Conservation (phyloP, 306 rosid species). For the Vicia sativa region DNA sequence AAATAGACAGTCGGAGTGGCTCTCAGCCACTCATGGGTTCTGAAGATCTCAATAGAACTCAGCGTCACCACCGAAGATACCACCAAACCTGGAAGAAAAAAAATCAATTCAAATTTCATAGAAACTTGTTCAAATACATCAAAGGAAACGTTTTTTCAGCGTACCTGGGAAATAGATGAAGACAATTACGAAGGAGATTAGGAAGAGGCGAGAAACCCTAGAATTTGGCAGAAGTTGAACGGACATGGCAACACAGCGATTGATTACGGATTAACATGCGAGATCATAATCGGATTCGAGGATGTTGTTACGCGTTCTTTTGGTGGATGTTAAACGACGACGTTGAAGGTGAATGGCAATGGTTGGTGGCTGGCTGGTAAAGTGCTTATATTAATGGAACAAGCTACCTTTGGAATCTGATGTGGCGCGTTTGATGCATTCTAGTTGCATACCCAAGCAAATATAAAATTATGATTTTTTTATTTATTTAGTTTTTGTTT, state of each 20-base stretch:
- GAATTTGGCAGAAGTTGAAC: constrained; percentile 37
- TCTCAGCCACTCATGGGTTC: constrained; percentile 68
- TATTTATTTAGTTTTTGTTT: too few species aligned
- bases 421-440: constrained; percentile 8
- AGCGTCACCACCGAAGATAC: constrained; percentile 71
- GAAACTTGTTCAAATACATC: neutral
- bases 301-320: neutral
- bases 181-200: constrained; percentile 47
- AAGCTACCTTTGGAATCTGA: constrained; percentile 11
- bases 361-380: constrained; percentile 15
- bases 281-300: constrained; percentile 11
- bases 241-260: constrained; percentile 45
- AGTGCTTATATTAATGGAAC: constrained; percentile 2
- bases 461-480: too few species aligned
- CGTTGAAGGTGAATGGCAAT: constrained; percentile 19
- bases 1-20: constrained; percentile 72
- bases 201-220: constrained; percentile 40
- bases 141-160: neutral
- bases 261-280: neutral
- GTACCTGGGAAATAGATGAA: constrained; percentile 41
- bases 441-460: too few species aligned
- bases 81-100: constrained; percentile 49
- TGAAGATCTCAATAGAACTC: constrained; percentile 67
- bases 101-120: neutral
- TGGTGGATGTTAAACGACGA: constrained; percentile 26